Conservation (phyloP, 1,139 yeast species). For the Debaryomyces psychrophilus region DNA sequence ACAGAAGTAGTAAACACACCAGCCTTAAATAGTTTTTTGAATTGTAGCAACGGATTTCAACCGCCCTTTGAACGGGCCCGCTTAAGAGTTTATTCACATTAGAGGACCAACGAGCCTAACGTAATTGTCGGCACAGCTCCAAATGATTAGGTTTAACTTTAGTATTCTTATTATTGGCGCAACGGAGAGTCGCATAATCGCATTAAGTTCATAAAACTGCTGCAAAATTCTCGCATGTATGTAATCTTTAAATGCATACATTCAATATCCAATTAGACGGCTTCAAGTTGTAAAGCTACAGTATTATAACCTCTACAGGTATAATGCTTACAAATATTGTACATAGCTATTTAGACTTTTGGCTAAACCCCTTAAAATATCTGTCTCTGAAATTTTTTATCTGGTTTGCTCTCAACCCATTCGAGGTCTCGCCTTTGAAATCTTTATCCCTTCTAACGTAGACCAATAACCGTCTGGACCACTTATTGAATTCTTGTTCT, state of each 20-base stretch:
- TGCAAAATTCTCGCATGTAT: constrained; percentile 8
- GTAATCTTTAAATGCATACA: constrained; percentile 6
- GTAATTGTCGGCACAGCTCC: neutral
- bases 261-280: neutral
- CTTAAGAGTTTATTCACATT: constrained; percentile 7
- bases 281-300: neutral
- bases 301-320: neutral
- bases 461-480: constrained; percentile 86
- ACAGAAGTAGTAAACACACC: neutral
- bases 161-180: constrained; percentile 1
- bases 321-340: constrained; percentile 2
- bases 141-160: neutral
- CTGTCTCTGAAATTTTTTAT: constrained; percentile 73
- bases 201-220: constrained; percentile 1
- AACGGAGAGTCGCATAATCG: constrained; percentile 7
- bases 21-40: constrained; percentile 11
- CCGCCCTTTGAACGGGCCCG: neutral
- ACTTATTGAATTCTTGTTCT: constrained; percentile 87
- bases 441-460: constrained; percentile 67
- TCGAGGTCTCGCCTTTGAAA: constrained; percentile 61
- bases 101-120: neutral
- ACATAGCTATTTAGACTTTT: constrained; percentile 28
- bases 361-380: constrained; percentile 71
- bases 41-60: neutral
- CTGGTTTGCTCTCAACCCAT: constrained; percentile 44